phyloP scores from a whole-genome alignment of 306 rosid genomes.

The Prunus davidiana region DNA sequence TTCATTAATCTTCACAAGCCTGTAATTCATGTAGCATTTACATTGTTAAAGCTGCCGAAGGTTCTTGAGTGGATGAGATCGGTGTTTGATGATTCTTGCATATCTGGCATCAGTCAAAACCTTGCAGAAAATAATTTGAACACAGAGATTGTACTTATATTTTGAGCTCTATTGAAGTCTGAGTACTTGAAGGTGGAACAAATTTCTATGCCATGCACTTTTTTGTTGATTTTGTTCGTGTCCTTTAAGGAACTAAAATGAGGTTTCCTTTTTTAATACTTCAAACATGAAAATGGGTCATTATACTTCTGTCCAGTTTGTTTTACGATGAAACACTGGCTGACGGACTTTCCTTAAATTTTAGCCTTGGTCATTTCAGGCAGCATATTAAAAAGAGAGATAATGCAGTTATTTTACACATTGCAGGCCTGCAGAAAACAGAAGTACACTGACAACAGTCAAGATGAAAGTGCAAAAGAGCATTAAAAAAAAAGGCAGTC shows the following conservation, averaged over 20 bases:
- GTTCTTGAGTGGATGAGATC: constrained; percentile 69
- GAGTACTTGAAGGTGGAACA: constrained; percentile 57
- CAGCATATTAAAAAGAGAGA: neutral
- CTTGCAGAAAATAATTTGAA: constrained; percentile 45
- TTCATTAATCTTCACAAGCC: constrained; percentile 49
- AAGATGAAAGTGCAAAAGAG: constrained; percentile 25
- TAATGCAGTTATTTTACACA: constrained; percentile 7
- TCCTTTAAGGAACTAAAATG: too few species aligned
- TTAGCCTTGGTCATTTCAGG: too few species aligned
- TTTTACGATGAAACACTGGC: neutral
- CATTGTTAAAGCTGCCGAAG: constrained; percentile 50
- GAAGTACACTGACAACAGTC: constrained; percentile 35
- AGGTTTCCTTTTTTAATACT: too few species aligned
- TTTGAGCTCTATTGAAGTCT: constrained; percentile 57
- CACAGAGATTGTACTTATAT: constrained; percentile 54
- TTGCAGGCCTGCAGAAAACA: constrained; percentile 68
- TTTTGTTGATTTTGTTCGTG: neutral
- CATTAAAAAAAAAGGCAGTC: constrained; percentile 17
- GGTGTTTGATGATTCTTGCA: constrained; percentile 56
- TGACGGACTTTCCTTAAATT: too few species aligned
- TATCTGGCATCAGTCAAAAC: constrained; percentile 66
- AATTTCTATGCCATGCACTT: constrained; percentile 3
- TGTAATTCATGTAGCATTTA: constrained; percentile 53
- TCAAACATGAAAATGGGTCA: neutral
- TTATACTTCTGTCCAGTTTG: neutral